Conservation (phyloP, 345 rosid genomes). For the Lumnitzera racemosa region DNA sequence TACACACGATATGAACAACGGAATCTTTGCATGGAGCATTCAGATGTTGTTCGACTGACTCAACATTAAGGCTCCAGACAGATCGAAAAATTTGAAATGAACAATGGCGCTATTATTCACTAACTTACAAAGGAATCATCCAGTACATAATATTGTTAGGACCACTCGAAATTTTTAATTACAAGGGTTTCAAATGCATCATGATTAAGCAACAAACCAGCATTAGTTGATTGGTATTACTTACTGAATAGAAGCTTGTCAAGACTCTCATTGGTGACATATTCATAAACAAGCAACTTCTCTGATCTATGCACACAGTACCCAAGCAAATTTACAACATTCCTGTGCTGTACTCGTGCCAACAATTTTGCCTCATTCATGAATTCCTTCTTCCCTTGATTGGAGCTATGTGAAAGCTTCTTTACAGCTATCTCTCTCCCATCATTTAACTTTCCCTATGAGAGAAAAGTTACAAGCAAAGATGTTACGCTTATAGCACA, state of each 20-base stretch:
- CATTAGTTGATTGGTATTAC: conserved; percentile 12
- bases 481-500: not conserved
- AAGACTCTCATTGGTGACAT: conserved; percentile 72
- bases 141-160: no score
- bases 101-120: no score
- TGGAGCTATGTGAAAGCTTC: conserved; percentile 66
- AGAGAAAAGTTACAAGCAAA: conserved; percentile 7
- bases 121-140: no score
- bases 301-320: conserved; percentile 76
- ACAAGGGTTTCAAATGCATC: no score
- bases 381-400: conserved; percentile 85
- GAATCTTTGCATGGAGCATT: no score
- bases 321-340: conserved; percentile 84
- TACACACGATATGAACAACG: no score
- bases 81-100: no score
- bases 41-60: no score
- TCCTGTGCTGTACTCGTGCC: conserved; percentile 89
- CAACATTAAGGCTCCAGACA: no score
- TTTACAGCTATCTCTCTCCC: conserved; percentile 99
- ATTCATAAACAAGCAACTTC: conserved; percentile 92
- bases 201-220: no score
- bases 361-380: conserved; percentile 81
- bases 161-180: no score
- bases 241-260: conserved; percentile 94
- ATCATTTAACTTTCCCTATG: conserved; percentile 70